Conservation (phyloP, 352 stramenopile species). For the Pythium folliculosum region DNA sequence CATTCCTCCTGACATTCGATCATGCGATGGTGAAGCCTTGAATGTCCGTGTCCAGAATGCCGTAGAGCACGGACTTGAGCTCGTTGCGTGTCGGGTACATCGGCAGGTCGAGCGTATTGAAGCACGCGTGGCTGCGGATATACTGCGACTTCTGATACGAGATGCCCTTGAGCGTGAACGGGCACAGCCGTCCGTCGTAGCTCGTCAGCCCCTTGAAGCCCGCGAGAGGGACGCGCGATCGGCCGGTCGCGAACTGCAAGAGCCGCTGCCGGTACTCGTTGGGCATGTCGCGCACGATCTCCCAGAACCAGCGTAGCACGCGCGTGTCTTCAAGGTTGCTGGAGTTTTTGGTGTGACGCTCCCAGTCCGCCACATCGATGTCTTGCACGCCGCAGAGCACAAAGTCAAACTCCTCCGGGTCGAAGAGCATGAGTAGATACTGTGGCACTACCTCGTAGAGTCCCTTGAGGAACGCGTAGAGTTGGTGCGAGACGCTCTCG, state of each 20-base stretch:
- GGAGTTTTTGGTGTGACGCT: conserved; percentile 72
- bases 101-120: conserved; percentile 31
- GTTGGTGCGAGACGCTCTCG: conserved; percentile 56
- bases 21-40: conserved; percentile 30
- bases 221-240: conserved; percentile 69
- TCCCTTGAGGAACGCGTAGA: conserved; percentile 84
- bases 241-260: conserved; percentile 82
- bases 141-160: conserved; percentile 25
- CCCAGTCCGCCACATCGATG: conserved; percentile 97
- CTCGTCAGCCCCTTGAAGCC: conserved; percentile 79
- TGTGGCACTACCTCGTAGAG: conserved; percentile 97
- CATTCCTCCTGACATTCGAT: neutral
- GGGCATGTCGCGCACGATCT: conserved; percentile 90
- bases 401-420: conserved; percentile 97
- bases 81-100: conserved; percentile 25
- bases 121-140: conserved; percentile 33
- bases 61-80: conserved; percentile 26
- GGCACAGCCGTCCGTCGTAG: conserved; percentile 75
- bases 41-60: conserved; percentile 29
- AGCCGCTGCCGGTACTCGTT: conserved; percentile 77
- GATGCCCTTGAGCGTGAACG: conserved; percentile 69
- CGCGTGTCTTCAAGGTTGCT: conserved; percentile 44
- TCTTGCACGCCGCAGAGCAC: conserved; percentile 94
- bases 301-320: conserved; percentile 93
- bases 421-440: conserved; percentile 94